phyloP scores from a whole-genome alignment of 768 basidiomycete species.

The Leccinum broughii region DNA sequence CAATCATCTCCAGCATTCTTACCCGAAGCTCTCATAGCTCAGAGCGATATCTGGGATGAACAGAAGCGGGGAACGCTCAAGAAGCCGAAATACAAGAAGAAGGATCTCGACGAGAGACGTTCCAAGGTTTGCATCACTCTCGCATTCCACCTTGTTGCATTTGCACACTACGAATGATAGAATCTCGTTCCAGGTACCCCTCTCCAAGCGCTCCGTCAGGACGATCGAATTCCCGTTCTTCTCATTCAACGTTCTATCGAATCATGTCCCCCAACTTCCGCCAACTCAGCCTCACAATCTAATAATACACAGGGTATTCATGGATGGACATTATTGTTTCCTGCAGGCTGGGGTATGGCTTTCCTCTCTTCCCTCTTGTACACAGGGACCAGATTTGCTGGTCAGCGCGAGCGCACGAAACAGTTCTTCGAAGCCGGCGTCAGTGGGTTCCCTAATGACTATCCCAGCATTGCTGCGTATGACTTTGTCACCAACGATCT shows the following conservation, averaged over 20 bases:
- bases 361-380: conserved; percentile 81
- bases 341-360: conserved; percentile 85
- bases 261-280: conserved; percentile 20
- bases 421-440: conserved; percentile 82
- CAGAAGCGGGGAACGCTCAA: conserved; percentile 51
- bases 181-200: conserved; percentile 75
- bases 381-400: conserved; percentile 83
- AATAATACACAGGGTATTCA: conserved; percentile 51
- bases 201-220: conserved; percentile 65
- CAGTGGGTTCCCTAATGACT: conserved; percentile 81
- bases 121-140: conserved; percentile 51
- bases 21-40: conserved; percentile 60
- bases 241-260: conserved; percentile 79
- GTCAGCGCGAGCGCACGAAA: conserved; percentile 78
- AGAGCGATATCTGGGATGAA: conserved; percentile 72
- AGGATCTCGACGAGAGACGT: conserved; percentile 82
- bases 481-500: conserved; percentile 46
- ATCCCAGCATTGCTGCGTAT: conserved; percentile 59
- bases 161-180: conserved; percentile 38
- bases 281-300: conserved; percentile 18
- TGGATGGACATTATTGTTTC: conserved; percentile 87
- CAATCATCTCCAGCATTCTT: conserved; percentile 36
- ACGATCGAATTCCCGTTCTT: conserved; percentile 82
- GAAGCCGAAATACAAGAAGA: conserved; percentile 73
- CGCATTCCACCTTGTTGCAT: not conserved